Base-by-base conservation (phyloP, 129 eudicot species). In the Ambrosia trifida region DNA sequence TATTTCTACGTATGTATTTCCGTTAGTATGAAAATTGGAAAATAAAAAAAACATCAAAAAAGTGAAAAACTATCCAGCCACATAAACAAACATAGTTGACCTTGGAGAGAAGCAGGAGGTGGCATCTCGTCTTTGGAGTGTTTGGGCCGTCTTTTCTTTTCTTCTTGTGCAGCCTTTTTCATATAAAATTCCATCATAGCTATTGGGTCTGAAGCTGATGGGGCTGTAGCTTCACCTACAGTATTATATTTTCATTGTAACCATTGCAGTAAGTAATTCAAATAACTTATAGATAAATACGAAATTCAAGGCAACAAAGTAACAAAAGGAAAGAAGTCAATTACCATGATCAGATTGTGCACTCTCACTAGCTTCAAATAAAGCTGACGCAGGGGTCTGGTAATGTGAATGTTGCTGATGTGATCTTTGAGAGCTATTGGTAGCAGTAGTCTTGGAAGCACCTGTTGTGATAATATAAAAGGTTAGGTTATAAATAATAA, bases 301-400 rank as follows among this genome's bases (percentile, higher is more conserved):
- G 31, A 44, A 31, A 44, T 56, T 66, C 38, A 40, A 17, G 4
- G 46, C 68, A 75, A 24, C 13, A 68, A 46, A 46, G 61, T 20
- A 73, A 63, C 71, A 13, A 12, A 31, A 31, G 18, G 28, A 28
- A 46, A 64, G 20, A 30, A 72, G 64, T 52, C 24, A 44, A n/a
- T 53, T 71, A 84, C 88, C 85, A 72, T 73, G 30, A 69, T 83
- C 82, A 74, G 81, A 74, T 75, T 66, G 76, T 38, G 63, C 77
- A 81, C 72, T 62, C 38, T 81, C 96, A 17, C 81, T 58, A 40
- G 87, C 64, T 44, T 85, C 96, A 70, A 86, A 88, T 59, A 92
- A 86, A 86, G 96, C 95, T 45, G 98, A 83, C 19, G 95, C 86
- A 72, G 96, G 98, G 14, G 67, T 89, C 62, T 89, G 98, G 80